Evolutionary conservation across 2,329 filamentous ascomycete genomes (phyloP).

Genomic region (Trichoderma cornu-damae): DNA sequence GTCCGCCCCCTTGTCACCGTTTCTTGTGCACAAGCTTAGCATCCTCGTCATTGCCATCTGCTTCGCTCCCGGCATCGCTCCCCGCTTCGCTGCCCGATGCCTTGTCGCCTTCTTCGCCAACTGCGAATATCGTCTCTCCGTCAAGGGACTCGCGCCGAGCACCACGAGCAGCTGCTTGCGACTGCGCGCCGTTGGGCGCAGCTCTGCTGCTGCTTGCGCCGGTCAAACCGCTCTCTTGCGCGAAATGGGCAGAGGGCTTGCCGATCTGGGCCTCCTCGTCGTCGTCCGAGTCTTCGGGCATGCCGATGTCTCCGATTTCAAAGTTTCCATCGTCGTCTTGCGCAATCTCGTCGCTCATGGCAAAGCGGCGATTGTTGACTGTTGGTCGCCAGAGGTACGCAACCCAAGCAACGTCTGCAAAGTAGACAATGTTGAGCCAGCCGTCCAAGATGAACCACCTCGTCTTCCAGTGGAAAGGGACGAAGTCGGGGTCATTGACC

Average conservation of each 20-base stretch:
- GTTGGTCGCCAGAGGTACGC: slow-evolving; percentile 96
- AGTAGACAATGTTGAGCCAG: slow-evolving; percentile 94
- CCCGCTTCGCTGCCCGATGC: slow-evolving; percentile 61
- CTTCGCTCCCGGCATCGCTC: slow-evolving; percentile 48
- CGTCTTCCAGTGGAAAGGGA: slow-evolving; percentile 94
- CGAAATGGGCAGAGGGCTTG: slow-evolving; percentile 26
- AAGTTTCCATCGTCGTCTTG: slow-evolving; percentile 96
- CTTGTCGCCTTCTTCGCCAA: slow-evolving; percentile 77
- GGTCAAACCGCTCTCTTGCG: slow-evolving; percentile 27
- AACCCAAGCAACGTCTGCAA: slow-evolving; percentile 86
- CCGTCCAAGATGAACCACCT: slow-evolving; percentile 96
- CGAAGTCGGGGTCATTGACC: slow-evolving; percentile 77
- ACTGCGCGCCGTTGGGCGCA: slow-evolving; percentile 19
- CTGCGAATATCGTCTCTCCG: slow-evolving; percentile 92
- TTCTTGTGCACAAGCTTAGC: slow-evolving; percentile 47
- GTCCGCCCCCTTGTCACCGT: slow-evolving; percentile 30
- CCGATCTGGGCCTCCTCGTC: slow-evolving; percentile 51
- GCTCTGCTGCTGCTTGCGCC: slow-evolving; percentile 18
- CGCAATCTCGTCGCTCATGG: slow-evolving; percentile 98
- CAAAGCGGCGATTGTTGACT: slow-evolving; percentile 92
- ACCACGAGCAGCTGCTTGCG: slow-evolving; percentile 26
- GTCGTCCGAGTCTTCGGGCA: slow-evolving; percentile 56
- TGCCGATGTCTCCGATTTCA: slow-evolving; percentile 88
- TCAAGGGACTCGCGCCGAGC: slow-evolving; percentile 58
- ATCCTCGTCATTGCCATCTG: slow-evolving; percentile 21